Base-by-base conservation (phyloP, 2,329 filamentous ascomycete genomes). In the Fusarium tuaranense region DNA sequence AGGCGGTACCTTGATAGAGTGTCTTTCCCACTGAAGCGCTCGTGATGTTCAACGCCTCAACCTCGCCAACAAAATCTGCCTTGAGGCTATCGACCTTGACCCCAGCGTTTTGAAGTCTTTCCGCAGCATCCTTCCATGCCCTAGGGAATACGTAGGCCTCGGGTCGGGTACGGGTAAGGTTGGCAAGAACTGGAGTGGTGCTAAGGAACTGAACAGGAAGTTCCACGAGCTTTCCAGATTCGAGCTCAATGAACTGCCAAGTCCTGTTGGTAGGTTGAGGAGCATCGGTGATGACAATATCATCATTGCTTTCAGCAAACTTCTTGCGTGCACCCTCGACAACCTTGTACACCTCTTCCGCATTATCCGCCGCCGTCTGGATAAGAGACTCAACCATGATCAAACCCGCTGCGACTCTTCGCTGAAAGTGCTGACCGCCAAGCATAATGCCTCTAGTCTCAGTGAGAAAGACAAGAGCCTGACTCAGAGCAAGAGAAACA, bases 371-470 rank as follows among this genome's bases (percentile, higher is more conserved):
- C 0, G 79, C 79, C 2, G 75, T 76, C n/a, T 81, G 77, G 0
- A 81, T 55, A 5, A 81, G 69, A 0, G 77, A 63, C 6, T 76
- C 69, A 1, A 81, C 67, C 76, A 77, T 81, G 1, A 71, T 73
- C 9, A 81, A 41, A 5, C 72, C 74, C 2, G 79, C 75, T 18
- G 78, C 78, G 4, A 81, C 80, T 27, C 81, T 80, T 0, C 78
- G 77, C 61, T 82, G 80, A 4, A 81, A 81, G 41, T 82, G 80
- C 60, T 81, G 81, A n/a, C 77, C 71, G 0, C 79, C 81, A 1
- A 82, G 67, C 63, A 76, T 78, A 1, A 82, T 79, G 1, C 79
- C 79, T n/a, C 79, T 65, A 0, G 75, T 79, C 57, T 81, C 79
- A 2, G 75, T 74, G 1, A 80, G 69, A 4, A 81, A 79, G 0